Evolutionary conservation across 1,139 yeast genomes (phyloP), one percentile per base, ranked within the genome.

Genomic region (Saccharomyces hybrid): DNA sequence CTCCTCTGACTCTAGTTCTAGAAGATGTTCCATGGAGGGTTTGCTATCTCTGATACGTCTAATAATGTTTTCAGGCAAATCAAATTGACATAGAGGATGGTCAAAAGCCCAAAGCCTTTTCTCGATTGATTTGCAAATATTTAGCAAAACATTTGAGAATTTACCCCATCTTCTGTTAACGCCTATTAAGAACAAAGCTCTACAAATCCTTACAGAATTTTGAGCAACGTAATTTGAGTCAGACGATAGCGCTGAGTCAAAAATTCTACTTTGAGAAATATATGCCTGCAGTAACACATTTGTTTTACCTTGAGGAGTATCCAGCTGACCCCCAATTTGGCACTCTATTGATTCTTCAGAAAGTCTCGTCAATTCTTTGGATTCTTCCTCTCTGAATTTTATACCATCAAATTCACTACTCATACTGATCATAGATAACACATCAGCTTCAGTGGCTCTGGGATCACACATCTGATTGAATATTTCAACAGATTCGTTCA

Each of bases 211-310:
- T 0, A 93, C 89, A 1, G 98, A 80, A 63, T 95, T 95, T 66
- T 95, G 99, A 1, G 98, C 97, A 56, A 95, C 96, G 68, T 93
- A 95, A 58, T 88, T 87, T 46, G 90, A 78, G 70, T 95, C 99
- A 0, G 97, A 88, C 1, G 82, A 76, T 58, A 95, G 75, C 0
- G 97, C 87, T 1, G 97, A 83, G 58, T 90, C 96, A 60, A 78
- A 80, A 42, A 91, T 80, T 9, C 70, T 64, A 0, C 90, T 83
- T 57, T 84, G 84, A 0, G 98, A 89, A 31, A 95, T 87, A 67
- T 78, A 95, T 0, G 97, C 84, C 69, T 95, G 99, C 38, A 95
- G 74, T 50, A 95, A 76, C 50, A 91, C 80, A 62, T 93, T 91
- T 0, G 97, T 88, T 68, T 95, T 95, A 4, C 95, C 95, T 57